These are phyloP conservation scores for Epichloe sylvatica DNA, from an alignment of 2,329 filamentous ascomycete species.

Conservation along the genomic window DNA sequence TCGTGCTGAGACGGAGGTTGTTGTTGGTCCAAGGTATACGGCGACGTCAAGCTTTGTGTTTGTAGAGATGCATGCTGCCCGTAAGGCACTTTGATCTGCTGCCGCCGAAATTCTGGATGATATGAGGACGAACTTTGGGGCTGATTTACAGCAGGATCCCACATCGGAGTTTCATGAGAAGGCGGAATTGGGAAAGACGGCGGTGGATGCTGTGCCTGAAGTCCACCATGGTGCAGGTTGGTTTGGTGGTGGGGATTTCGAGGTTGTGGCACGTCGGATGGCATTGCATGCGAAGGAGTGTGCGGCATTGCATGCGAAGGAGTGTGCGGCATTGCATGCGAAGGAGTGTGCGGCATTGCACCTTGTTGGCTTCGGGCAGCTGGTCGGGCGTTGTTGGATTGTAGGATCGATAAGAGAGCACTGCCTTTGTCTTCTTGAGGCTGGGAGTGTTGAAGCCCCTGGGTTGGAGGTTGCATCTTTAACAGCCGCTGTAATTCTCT, in stretches of 20 bases:
- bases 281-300: slow-evolving; percentile 41
- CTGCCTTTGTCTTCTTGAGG: slow-evolving; percentile 32
- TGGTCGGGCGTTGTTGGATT: slow-evolving; percentile 18
- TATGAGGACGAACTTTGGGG: slow-evolving; percentile 9
- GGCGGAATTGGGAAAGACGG: slow-evolving; percentile 17
- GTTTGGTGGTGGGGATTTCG: slow-evolving; percentile 44
- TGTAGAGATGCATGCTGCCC: slow-evolving; percentile 42
- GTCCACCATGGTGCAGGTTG: slow-evolving; percentile 28
- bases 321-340: slow-evolving; percentile 46
- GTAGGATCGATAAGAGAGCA: slow-evolving; percentile 39
- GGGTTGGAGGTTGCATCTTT: slow-evolving; percentile 39
- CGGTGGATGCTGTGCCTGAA: slow-evolving; percentile 17
- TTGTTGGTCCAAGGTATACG: slow-evolving; percentile 20
- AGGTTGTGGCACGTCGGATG: slow-evolving; percentile 36
- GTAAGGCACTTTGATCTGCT: slow-evolving; percentile 17
- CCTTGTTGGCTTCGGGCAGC: slow-evolving; percentile 8
- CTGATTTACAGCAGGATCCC: slow-evolving; percentile 8
- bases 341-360: slow-evolving; percentile 33
- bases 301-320: slow-evolving; percentile 27
- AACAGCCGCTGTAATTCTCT: slow-evolving; percentile 40
- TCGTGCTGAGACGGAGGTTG: neutral
- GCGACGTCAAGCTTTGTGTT: slow-evolving; percentile 39
- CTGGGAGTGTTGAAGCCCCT: slow-evolving; percentile 27
- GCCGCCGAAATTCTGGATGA: slow-evolving; percentile 10
- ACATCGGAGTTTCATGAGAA: slow-evolving; percentile 9